Evolutionary conservation across 768 basidiomycete species (phyloP).

Genomic region (Termitomyces titanicus): DNA sequence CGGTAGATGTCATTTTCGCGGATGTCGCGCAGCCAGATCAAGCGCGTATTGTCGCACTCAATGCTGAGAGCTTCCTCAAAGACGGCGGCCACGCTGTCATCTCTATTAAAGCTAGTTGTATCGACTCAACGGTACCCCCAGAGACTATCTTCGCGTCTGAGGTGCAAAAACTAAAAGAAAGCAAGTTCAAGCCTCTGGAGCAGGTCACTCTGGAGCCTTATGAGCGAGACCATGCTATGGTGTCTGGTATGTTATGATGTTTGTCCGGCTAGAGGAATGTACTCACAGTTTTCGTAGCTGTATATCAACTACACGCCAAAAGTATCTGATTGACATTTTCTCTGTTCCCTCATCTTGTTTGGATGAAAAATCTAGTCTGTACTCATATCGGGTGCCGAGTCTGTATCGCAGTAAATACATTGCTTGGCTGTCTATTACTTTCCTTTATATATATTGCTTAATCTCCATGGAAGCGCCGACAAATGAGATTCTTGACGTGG

Average conservation of each 20-base stretch:
- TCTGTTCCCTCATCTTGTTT: slow-evolving; percentile 3
- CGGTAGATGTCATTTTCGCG: slow-evolving; percentile 97
- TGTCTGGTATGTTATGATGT: slow-evolving; percentile 53
- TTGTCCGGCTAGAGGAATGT: too few species aligned
- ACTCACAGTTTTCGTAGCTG: slow-evolving; percentile 13
- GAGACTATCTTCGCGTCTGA: slow-evolving; percentile 88
- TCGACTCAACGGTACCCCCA: slow-evolving; percentile 92
- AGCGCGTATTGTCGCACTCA: slow-evolving; percentile 91
- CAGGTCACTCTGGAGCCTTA: slow-evolving; percentile 95
- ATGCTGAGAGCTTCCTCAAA: slow-evolving; percentile 95
- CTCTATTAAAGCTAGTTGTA: slow-evolving; percentile 98
- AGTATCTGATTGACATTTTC: slow-evolving; percentile 12
- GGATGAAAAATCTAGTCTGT: slow-evolving; percentile 11
- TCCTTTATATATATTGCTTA: slow-evolving; percentile 13
- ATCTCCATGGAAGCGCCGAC: slow-evolving; percentile 8
- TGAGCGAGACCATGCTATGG: slow-evolving; percentile 90
- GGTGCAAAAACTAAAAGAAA: slow-evolving; percentile 73
- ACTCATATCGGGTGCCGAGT: slow-evolving; percentile 5
- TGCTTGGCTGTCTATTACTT: slow-evolving; percentile 4
- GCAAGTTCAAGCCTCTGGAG: slow-evolving; percentile 89
- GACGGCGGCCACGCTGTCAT: slow-evolving; percentile 90
- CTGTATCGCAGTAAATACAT: slow-evolving; percentile 6
- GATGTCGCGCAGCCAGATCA: slow-evolving; percentile 99
- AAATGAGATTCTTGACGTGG: slow-evolving; percentile 26
- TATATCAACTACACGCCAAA: slow-evolving; percentile 25